These are phyloP conservation scores for Biscutella laevigata DNA, from an alignment of 441 rosid species.

Conservation along the genomic window DNA sequence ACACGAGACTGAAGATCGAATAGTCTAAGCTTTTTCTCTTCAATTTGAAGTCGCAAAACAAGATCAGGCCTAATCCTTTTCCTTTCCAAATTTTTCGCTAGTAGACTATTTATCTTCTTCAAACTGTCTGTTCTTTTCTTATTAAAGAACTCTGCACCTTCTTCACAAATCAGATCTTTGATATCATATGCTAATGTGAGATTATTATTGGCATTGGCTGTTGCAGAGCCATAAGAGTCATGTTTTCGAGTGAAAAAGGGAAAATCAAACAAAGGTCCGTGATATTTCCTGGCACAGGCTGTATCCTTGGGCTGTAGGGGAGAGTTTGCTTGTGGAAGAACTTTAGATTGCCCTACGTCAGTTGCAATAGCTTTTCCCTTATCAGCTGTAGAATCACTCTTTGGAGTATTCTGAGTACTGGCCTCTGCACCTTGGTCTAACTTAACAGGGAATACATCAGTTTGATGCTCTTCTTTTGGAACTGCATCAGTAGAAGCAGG, in stretches of 20 bases:
- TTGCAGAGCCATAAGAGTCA: constrained; percentile 74
- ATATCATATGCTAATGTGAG: constrained; percentile 82
- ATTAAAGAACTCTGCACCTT: constrained; percentile 72
- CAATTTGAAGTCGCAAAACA: constrained; percentile 93
- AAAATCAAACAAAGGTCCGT: constrained; percentile 98
- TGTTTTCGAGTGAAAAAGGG: constrained; percentile 96
- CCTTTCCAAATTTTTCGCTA: constrained; percentile 89
- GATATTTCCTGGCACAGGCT: constrained; percentile 85
- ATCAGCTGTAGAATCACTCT: constrained; percentile 61
- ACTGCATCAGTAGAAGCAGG: constrained; percentile 31
- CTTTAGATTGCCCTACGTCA: constrained; percentile 65
- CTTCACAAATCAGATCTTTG: constrained; percentile 88
- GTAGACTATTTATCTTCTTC: constrained; percentile 74
- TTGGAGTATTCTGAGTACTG: constrained; percentile 47
- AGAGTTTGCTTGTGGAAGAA: constrained; percentile 53
- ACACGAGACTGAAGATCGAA: constrained; percentile 75
- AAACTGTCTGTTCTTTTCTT: constrained; percentile 75
- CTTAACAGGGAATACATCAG: constrained; percentile 44
- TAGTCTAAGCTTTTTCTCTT: constrained; percentile 88
- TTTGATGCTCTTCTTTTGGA: constrained; percentile 74
- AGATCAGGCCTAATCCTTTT: constrained; percentile 99
- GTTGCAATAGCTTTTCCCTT: constrained; percentile 71
- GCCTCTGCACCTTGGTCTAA: constrained; percentile 73
- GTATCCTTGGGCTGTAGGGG: constrained; percentile 65
- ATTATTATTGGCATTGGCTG: constrained; percentile 69